phyloP scores from a whole-genome alignment of 768 basidiomycete species.

The Clitopilus passeckerianus region DNA sequence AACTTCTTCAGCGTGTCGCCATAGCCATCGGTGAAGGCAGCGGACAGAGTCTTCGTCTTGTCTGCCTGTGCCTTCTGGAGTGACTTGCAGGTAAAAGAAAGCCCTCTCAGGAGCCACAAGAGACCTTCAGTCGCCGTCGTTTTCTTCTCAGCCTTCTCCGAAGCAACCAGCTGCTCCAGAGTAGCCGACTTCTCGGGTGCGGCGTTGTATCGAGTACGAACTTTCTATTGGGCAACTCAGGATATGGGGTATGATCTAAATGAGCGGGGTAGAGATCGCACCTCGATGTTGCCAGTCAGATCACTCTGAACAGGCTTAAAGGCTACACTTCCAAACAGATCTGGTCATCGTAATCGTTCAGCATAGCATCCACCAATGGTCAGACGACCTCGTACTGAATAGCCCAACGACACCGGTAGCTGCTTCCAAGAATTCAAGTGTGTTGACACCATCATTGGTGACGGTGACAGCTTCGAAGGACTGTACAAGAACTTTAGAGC shows the following conservation, averaged over 20 bases:
- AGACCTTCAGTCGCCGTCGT: slow-evolving; percentile 85
- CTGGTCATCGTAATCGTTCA: slow-evolving; percentile 30
- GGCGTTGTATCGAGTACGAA: slow-evolving; percentile 72
- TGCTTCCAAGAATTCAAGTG: slow-evolving; percentile 82
- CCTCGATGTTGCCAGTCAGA: slow-evolving; percentile 87
- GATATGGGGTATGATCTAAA: slow-evolving; percentile 1
- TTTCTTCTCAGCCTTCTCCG: slow-evolving; percentile 87
- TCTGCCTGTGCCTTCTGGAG: slow-evolving; percentile 70
- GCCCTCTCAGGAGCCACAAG: slow-evolving; percentile 90
- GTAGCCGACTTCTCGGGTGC: slow-evolving; percentile 63
- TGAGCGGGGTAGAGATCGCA: slow-evolving; percentile 29
- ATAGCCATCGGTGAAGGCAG: slow-evolving; percentile 79
- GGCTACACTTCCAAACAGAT: slow-evolving; percentile 80
- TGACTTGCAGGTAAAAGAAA: slow-evolving; percentile 84
- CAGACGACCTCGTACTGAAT: slow-evolving; percentile 62
- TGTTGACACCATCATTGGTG: slow-evolving; percentile 85
- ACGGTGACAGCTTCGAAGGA: slow-evolving; percentile 91
- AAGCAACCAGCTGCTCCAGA: slow-evolving; percentile 76
- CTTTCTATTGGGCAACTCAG: slow-evolving; percentile 61
- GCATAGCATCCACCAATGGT: neutral
- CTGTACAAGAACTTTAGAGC: slow-evolving; percentile 32
- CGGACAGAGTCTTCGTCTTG: slow-evolving; percentile 55
- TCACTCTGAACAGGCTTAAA: slow-evolving; percentile 83
- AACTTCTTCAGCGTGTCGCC: slow-evolving; percentile 76
- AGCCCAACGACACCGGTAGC: slow-evolving; percentile 82